Evolutionary conservation across 148 eudicot genomes (phyloP).

Genomic region (Vaccinium vitisidaea): DNA sequence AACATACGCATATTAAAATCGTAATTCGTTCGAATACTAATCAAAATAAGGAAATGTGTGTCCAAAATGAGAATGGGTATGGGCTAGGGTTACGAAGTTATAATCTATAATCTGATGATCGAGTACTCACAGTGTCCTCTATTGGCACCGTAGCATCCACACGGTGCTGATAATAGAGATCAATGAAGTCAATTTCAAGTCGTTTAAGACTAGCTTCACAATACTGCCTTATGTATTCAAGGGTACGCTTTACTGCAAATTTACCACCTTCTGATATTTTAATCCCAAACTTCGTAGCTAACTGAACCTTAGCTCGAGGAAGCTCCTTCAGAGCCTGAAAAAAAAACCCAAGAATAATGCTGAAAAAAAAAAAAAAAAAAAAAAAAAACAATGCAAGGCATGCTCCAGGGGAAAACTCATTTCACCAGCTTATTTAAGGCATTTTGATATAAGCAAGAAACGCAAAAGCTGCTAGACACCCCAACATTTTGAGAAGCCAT

Average conservation of each 20-base stretch:
- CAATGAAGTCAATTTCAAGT: constrained; percentile 44
- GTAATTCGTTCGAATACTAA: not conserved
- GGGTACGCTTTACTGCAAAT: constrained; percentile 28
- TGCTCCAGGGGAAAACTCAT: not conserved
- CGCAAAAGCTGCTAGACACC: too few relatives aligned
- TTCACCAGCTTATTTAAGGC: not conserved
- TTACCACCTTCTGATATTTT: not conserved
- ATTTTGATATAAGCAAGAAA: too few relatives aligned
- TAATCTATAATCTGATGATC: too few relatives aligned
- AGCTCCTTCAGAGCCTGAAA: constrained; percentile 21
- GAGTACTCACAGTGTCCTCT: constrained; percentile 45
- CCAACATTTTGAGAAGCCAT: too few relatives aligned
- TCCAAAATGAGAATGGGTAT: too few relatives aligned
- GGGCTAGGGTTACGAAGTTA: too few relatives aligned
- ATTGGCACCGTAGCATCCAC: constrained; percentile 41
- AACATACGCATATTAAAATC: not conserved
- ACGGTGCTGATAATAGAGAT: constrained; percentile 49
- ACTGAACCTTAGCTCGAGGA: constrained; percentile 37
- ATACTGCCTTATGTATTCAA: constrained; percentile 37
- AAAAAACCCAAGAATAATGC: not conserved
- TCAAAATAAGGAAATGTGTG: not conserved
- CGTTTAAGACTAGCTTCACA: constrained; percentile 46
- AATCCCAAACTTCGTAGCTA: constrained; percentile 48
- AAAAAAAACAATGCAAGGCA: not conserved
- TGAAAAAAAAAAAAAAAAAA: too few relatives aligned